Percentiles rank a stretch among this genome's conserved stretches.
phyloP scores from a whole-genome alignment of 768 basidiomycete genomes.

The Boletus sp. region DNA sequence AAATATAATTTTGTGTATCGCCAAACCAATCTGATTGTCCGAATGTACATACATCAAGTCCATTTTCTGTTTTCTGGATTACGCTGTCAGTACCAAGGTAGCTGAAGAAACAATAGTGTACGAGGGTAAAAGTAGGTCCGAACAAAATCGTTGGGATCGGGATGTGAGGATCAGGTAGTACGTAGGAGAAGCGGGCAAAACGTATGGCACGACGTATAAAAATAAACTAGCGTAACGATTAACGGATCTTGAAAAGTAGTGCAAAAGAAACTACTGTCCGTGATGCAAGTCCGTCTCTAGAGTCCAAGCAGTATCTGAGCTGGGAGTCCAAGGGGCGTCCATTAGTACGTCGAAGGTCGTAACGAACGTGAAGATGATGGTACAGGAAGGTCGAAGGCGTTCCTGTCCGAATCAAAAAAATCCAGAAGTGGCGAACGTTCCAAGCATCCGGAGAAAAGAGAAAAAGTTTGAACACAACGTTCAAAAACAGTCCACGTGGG shows the following conservation, averaged over 20 bases:
- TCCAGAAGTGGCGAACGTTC: constrained; percentile 3
- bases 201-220: constrained; percentile 23
- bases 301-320: constrained; percentile 23
- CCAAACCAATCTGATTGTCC: constrained; percentile 6
- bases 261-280: constrained; percentile 13
- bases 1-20: neutral
- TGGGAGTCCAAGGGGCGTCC: constrained; percentile 22
- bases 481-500: constrained; percentile 12
- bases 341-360: constrained; percentile 20
- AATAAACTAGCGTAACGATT: constrained; percentile 30
- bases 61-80: constrained; percentile 64
- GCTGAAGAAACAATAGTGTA: constrained; percentile 10
- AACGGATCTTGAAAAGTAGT: constrained; percentile 15
- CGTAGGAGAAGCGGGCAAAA: constrained; percentile 4
- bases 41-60: constrained; percentile 77
- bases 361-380: constrained; percentile 20
- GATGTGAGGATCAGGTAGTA: neutral
- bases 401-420: constrained; percentile 7
- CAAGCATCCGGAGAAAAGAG: constrained; percentile 2
- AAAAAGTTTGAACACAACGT: constrained; percentile 1
- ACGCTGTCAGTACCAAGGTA: constrained; percentile 10
- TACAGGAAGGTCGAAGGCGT: constrained; percentile 11
- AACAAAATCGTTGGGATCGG: neutral
- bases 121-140: constrained; percentile 9
- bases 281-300: constrained; percentile 26